Evolutionary conservation across 192 early-diverging fungal genomes (phyloP).

Genomic region (Backusella liffmaniae): DNA sequence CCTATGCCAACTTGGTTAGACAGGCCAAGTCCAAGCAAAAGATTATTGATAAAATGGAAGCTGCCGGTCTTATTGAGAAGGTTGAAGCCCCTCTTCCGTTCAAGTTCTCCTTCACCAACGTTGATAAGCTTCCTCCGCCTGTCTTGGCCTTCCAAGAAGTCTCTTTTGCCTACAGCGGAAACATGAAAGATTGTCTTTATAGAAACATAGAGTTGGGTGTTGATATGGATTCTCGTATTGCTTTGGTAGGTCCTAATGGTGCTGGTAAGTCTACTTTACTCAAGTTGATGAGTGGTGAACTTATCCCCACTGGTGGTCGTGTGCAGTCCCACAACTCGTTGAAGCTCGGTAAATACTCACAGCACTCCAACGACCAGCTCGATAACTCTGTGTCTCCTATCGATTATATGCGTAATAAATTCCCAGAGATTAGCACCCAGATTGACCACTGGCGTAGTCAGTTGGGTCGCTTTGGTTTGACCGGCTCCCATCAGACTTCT

Average conservation of each 20-base stretch:
- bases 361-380: slow-evolving; percentile 97
- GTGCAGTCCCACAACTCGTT: slow-evolving; percentile 88
- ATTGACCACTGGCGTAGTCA: slow-evolving; percentile 85
- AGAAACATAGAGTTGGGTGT: slow-evolving; percentile 87
- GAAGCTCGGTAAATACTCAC: slow-evolving; percentile 95
- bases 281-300: slow-evolving; percentile 94
- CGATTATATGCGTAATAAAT: slow-evolving; percentile 85
- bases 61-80: slow-evolving; percentile 96
- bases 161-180: slow-evolving; percentile 88
- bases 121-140: slow-evolving; percentile 90
- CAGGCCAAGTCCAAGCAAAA: slow-evolving; percentile 99
- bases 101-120: slow-evolving; percentile 87
- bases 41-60: slow-evolving; percentile 99
- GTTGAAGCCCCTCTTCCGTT: slow-evolving; percentile 74
- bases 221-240: slow-evolving; percentile 98
- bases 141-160: slow-evolving; percentile 93
- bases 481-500: slow-evolving; percentile 89
- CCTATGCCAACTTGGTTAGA: slow-evolving; percentile 97
- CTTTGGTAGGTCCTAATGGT: slow-evolving; percentile 95
- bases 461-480: slow-evolving; percentile 93
- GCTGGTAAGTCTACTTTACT: slow-evolving; percentile 95
- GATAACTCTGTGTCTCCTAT: slow-evolving; percentile 84
- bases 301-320: slow-evolving; percentile 80
- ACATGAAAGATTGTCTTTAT: slow-evolving; percentile 85
- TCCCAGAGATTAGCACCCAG: slow-evolving; percentile 81